Conservation (phyloP, 1,284 basidiomycete genomes). For the Tylopilus orsonianus region DNA sequence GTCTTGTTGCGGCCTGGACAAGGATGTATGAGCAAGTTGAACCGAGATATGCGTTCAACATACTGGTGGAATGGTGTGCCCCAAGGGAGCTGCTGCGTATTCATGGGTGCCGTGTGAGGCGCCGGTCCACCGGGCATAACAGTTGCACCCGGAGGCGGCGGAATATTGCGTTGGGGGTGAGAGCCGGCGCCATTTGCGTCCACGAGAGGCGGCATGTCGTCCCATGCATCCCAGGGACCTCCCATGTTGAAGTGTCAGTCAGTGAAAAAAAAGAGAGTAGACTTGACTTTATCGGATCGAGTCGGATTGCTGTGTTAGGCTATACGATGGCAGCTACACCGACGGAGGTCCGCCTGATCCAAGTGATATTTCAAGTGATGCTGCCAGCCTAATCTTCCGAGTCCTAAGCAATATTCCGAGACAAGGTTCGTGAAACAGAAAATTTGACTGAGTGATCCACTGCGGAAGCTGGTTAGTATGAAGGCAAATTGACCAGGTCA, state of each 20-base stretch:
- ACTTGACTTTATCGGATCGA: constrained; percentile 21
- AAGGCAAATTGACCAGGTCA: background rate
- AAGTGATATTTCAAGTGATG: background rate
- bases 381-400: background rate
- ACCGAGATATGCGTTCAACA: background rate
- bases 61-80: constrained; percentile 19
- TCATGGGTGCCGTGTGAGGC: constrained; percentile 7
- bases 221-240: constrained; percentile 19
- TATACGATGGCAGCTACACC: constrained; percentile 6
- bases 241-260: constrained; percentile 18
- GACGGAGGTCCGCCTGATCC: constrained; percentile 2
- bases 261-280: background rate
- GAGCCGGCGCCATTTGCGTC: constrained; percentile 15
- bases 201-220: constrained; percentile 29
- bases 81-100: constrained; percentile 17
- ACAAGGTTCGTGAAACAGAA: background rate
- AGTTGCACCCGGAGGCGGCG: constrained; percentile 27
- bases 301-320: constrained; percentile 24
- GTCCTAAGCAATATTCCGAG: background rate
- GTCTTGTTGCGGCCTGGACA: constrained; percentile 24
- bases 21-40: constrained; percentile 2
- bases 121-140: constrained; percentile 13
- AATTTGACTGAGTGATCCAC: constrained; percentile 1
- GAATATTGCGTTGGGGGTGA: constrained; percentile 17
- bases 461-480: background rate